phyloP scores from a whole-genome alignment of 495 filamentous ascomycete genomes.

The Parmelia sp. region DNA sequence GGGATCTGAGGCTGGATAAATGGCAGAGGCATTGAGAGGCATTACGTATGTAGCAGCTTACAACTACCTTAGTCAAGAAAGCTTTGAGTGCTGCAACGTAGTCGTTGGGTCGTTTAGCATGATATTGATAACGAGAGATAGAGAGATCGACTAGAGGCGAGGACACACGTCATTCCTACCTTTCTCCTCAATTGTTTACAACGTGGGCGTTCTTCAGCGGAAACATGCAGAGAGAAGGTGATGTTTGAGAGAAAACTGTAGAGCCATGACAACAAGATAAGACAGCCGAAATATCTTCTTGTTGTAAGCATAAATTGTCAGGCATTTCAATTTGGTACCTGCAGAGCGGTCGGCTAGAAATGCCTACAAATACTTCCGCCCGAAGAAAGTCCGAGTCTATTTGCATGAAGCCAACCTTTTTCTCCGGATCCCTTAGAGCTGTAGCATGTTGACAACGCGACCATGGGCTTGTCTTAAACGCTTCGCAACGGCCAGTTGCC shows the following conservation, averaged over 20 bases:
- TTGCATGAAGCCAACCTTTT: not conserved
- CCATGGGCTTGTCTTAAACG: conserved; percentile 34
- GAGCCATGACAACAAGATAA: no score
- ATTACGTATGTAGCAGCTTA: conserved; percentile 31
- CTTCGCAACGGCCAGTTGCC: conserved; percentile 23
- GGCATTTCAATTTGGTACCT: no score
- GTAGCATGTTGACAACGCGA: conserved; percentile 31
- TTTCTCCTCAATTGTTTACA: not conserved
- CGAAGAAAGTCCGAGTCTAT: not conserved
- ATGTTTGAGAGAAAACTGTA: no score
- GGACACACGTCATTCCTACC: not conserved
- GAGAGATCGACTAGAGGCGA: not conserved
- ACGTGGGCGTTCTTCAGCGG: not conserved
- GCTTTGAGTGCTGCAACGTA: not conserved
- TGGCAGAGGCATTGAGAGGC: conserved; percentile 52
- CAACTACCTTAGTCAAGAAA: not conserved
- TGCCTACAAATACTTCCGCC: conserved; percentile 8
- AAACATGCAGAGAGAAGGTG: not conserved
- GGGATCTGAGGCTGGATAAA: conserved; percentile 58
- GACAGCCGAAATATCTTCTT: no score
- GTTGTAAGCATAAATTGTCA: no score
- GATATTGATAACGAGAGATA: not conserved
- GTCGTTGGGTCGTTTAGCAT: not conserved
- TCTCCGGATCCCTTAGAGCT: not conserved
- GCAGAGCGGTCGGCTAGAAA: no score